These are phyloP conservation scores for Eucalyptus erythrocorys DNA, from an alignment of 345 rosid species.

Conservation along the genomic window DNA sequence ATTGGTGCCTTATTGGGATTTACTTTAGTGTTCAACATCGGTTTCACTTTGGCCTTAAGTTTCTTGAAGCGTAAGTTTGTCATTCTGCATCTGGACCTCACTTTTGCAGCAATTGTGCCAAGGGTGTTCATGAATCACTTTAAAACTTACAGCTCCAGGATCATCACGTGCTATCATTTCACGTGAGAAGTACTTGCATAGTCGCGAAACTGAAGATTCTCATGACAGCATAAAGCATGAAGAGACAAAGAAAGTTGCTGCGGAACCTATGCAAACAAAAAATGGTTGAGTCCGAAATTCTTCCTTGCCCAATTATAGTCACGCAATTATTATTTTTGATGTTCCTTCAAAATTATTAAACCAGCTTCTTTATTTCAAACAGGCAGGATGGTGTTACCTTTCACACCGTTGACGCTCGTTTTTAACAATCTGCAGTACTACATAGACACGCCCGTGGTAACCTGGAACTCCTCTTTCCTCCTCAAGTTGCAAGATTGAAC, in stretches of 20 bases:
- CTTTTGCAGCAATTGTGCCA: not conserved
- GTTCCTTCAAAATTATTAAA: not conserved
- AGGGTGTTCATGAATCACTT: not conserved
- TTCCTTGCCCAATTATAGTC: not conserved
- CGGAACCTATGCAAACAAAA: not conserved
- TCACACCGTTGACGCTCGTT: conserved; percentile 38
- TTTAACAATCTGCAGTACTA: conserved; percentile 52
- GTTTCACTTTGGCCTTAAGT: conserved; percentile 53
- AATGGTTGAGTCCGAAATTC: conserved; percentile 3
- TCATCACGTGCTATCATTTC: conserved; percentile 62
- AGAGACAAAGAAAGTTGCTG: not conserved
- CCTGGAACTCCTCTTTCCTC: not conserved
- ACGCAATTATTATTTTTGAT: not conserved
- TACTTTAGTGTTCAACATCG: conserved; percentile 44
- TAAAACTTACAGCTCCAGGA: conserved; percentile 46
- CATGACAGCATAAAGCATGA: not conserved
- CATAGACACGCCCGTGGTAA: conserved; percentile 59
- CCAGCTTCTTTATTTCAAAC: not conserved
- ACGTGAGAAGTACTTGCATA: conserved; percentile 33
- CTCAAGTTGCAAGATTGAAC: not conserved
- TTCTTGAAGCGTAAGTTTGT: conserved; percentile 50
- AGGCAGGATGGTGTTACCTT: conserved; percentile 66
- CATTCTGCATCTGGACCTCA: not conserved
- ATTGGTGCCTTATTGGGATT: conserved; percentile 47
- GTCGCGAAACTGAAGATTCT: conserved; percentile 27